Evolutionary conservation across 805 yeast species (phyloP), one percentile per base, ranked within the genome.

Genomic region (Saturnispora mendoncae): DNA sequence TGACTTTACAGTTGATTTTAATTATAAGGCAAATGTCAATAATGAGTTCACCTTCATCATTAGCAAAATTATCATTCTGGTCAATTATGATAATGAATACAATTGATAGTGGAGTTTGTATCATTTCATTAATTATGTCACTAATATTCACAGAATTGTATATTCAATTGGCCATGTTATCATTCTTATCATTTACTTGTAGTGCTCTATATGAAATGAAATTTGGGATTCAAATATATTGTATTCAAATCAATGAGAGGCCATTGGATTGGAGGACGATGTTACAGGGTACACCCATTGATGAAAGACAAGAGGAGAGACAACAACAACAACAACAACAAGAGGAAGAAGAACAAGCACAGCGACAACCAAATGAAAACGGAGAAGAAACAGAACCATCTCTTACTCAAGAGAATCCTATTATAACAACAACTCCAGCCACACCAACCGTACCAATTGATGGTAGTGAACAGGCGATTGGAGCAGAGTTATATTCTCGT

Each of bases 21-120:
- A 62, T 80, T 33, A 64, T 84, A 39, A 61, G 74, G 38, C 96
- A 87, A 56, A 80, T 84, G 76, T 74, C 78, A 43, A 62, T 66
- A 25, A 72, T 84, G 3, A 75, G 71, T 49, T 84, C 95, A 0
- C 95, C 95, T 1, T 84, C 95, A 0, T 77, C 82, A 4, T 70
- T 84, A 24, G 77, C 88, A 4, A 72, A 80, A 39, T 71, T 88
- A 6, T 80, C 94, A 7, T 75, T 83, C 39, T 77, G 76, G 68
- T 64, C 87, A 3, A 63, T 85, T 24, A 74, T 79, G 7, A 66
- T 76, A 47, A 76, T 84, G 61, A 70, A 78, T 44, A 50, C 78
- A 33, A 71, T 74, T 9, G 96, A 87, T 59, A 84, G 90, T 1
- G 66, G 83, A 2, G 52, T 80, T 17, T 75, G 85, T 13, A 67